phyloP scores from a whole-genome alignment of 2,329 filamentous ascomycete species.

The Chaetothyriales sp. region DNA sequence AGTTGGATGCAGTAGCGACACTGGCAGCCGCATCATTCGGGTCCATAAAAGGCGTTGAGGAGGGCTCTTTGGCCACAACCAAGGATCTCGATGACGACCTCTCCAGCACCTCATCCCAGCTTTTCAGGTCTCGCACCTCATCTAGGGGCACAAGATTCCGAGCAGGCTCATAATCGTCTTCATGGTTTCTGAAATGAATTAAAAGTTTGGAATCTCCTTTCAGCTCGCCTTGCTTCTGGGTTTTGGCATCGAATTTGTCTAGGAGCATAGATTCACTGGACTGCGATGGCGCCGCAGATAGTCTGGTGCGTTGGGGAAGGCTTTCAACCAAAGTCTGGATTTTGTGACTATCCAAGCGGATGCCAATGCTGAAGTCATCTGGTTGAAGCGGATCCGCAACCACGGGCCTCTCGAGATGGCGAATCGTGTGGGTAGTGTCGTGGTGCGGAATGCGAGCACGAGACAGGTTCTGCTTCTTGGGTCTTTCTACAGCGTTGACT shows the following conservation, averaged over 20 bases:
- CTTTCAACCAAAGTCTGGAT: constrained; percentile 3
- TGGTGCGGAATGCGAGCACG: not conserved
- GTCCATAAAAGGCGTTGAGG: not conserved
- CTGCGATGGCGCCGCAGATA: constrained; percentile 1
- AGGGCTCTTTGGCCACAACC: not conserved
- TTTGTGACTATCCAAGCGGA: constrained; percentile 11
- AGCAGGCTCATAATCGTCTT: not conserved
- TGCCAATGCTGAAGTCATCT: constrained; percentile 15
- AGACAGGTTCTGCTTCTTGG: constrained; percentile 13
- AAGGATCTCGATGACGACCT: constrained; percentile 1
- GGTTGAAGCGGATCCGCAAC: constrained; percentile 6
- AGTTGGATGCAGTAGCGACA: not conserved
- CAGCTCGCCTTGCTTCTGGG: not conserved
- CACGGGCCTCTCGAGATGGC: constrained; percentile 17
- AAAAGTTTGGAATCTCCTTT: not conserved
- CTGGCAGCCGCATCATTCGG: not conserved
- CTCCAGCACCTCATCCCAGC: constrained; percentile 3
- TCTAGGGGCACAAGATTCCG: constrained; percentile 1
- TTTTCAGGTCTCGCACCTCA: constrained; percentile 2
- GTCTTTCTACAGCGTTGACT: constrained; percentile 22
- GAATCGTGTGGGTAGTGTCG: constrained; percentile 1
- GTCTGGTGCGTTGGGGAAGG: constrained; percentile 1
- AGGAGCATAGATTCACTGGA: constrained; percentile 26
- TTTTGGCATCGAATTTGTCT: constrained; percentile 13
- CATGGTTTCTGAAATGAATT: not conserved